Base-by-base conservation (phyloP, 352 stramenopile genomes). In the Pythium folliculosum region DNA sequence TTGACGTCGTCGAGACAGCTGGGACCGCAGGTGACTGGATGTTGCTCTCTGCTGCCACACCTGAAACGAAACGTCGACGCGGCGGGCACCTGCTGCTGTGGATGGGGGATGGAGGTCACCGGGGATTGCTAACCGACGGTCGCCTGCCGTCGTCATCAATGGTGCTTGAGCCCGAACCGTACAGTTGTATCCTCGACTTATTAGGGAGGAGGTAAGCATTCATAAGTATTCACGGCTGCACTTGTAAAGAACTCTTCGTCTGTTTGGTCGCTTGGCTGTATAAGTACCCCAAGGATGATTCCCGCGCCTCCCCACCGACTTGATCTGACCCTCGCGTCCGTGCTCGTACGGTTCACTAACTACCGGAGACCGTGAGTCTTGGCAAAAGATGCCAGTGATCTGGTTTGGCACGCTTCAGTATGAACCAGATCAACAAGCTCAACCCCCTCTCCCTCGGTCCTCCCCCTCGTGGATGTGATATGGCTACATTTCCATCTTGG, bases 1-100 rank as follows among this genome's bases (percentile, higher is more conserved):
- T 47, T 47, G 40, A 47, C 40, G 40, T 47, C 40, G 40, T 47
- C 40, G 40, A 47, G 40, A 47, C 40, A 47, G 40, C 13, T 47
- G 10, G 40, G 17, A n/a, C 2, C 14, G 5, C 40, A 19, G 40
- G 27, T 32, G 27, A 32, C 35, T 47, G 40, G 40, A n/a, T 21
- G 40, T 47, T 40, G 17, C 40, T 47, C 40, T 47, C 40, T 47
- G 40, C 17, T 16, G 13, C 17, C 17, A n/a, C 17, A 21, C 40
- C 4, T n/a, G 40, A 47, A 47, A n/a, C 40, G 40, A 1, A 6
- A n/a, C 13, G 14, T 47, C 40, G 40, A n/a, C 40, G 40, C 12
- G 12, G 35, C 40, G 40, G 1, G 9, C 40, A 47, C 40, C 40
- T 19, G 40, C 4, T 47, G 40, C 9, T 21, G 14, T 8, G 4